Conservation (phyloP, 2,329 filamentous ascomycete genomes). For the Colletotrichum liaoningense region DNA sequence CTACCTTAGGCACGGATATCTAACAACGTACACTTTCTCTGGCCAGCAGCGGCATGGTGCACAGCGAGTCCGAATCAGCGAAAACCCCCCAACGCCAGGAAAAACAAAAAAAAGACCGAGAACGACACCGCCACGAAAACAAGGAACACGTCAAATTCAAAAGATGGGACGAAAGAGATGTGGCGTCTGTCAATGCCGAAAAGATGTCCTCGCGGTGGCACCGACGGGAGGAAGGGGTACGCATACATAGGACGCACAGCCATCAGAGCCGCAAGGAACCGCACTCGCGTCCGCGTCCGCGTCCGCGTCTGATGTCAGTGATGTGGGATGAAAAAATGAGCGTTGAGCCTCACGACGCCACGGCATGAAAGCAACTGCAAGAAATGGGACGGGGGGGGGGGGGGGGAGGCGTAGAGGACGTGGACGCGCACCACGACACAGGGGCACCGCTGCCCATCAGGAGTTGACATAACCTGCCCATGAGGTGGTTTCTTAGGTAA, state of each 20-base stretch:
- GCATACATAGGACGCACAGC: not conserved
- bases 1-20: no score
- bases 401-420: not conserved
- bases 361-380: not conserved
- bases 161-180: not conserved
- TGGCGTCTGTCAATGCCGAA: not conserved
- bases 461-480: not conserved
- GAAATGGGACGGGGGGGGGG: not conserved
- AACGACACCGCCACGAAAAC: no score
- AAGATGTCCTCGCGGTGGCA: not conserved
- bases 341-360: slow-evolving; percentile 6
- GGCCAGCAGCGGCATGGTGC: not conserved
- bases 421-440: not conserved
- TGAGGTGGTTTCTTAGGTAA: not conserved
- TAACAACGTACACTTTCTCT: no score
- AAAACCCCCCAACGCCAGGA: not conserved
- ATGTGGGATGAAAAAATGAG: not conserved
- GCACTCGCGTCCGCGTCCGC: no score
- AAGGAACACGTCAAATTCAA: not conserved
- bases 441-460: not conserved
- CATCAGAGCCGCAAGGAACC: not conserved
- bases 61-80: not conserved
- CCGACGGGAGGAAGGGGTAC: not conserved
- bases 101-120: not conserved
- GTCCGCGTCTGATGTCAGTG: not conserved